Conservation (phyloP, 768 basidiomycete genomes). For the Candolleomyces eurysporus region DNA sequence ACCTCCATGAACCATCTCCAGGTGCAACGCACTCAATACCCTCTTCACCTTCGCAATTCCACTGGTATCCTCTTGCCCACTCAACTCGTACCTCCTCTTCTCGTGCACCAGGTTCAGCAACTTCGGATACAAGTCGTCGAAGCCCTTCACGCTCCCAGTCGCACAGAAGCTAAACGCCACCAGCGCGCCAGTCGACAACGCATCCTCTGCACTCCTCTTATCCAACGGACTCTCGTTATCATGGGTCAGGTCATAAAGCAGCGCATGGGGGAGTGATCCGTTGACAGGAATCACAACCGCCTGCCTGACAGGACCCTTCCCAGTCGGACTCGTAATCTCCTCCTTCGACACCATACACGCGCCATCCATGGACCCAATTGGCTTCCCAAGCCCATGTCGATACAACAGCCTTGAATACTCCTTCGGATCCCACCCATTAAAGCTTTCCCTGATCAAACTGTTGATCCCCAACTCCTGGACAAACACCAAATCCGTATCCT, state of each 20-base stretch:
- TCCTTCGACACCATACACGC: constrained; percentile 78
- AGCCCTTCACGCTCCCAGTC: constrained; percentile 93
- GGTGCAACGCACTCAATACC: constrained; percentile 81
- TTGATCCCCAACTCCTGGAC: constrained; percentile 93
- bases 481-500: constrained; percentile 90
- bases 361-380: constrained; percentile 93
- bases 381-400: constrained; percentile 88
- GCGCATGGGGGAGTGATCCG: constrained; percentile 87
- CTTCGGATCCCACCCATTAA: constrained; percentile 86
- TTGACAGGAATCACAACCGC: constrained; percentile 77
- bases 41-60: constrained; percentile 62
- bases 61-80: constrained; percentile 51
- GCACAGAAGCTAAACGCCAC: constrained; percentile 88
- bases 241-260: constrained; percentile 95
- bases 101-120: constrained; percentile 88
- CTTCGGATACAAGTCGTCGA: constrained; percentile 96
- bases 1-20: constrained; percentile 87
- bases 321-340: constrained; percentile 78
- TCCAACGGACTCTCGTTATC: constrained; percentile 92
- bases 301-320: constrained; percentile 72
- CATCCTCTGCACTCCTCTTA: constrained; percentile 93
- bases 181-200: constrained; percentile 91
- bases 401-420: constrained; percentile 88
- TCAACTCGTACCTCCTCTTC: constrained; percentile 73
- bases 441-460: constrained; percentile 91